A percentile compares a stretch with the other conserved stretches of the same genome.
phyloP scores from a whole-genome alignment of 768 basidiomycete genomes.

The Tulasnella sp. region DNA sequence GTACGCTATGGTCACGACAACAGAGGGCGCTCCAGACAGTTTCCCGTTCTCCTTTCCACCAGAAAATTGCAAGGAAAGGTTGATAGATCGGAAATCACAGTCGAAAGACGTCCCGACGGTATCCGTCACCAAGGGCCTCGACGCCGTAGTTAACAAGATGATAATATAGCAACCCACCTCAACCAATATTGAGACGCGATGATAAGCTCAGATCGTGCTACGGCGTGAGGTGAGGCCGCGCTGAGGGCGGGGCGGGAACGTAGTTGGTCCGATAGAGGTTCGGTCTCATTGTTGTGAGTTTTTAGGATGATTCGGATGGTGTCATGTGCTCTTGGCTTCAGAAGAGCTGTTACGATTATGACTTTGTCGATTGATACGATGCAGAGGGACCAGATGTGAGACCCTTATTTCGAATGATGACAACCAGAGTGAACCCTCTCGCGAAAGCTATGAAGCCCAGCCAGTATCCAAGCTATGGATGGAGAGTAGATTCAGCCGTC shows the following conservation, averaged over 20 bases:
- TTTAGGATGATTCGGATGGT: too few species aligned
- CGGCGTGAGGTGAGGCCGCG: neutral
- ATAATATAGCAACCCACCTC: constrained; percentile 42
- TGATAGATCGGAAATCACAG: constrained; percentile 53
- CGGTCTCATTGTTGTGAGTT: too few species aligned
- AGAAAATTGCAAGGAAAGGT: constrained; percentile 43
- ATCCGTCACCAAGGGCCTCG: constrained; percentile 41
- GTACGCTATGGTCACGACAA: constrained; percentile 59
- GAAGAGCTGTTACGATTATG: constrained; percentile 45
- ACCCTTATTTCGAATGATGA: constrained; percentile 38
- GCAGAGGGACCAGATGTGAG: too few species aligned
- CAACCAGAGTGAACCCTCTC: constrained; percentile 44
- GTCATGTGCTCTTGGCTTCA: constrained; percentile 40
- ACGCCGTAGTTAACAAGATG: constrained; percentile 38
- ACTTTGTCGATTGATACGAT: neutral
- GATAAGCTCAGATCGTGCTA: constrained; percentile 61
- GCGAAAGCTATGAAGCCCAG: constrained; percentile 42
- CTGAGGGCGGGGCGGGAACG: too few species aligned
- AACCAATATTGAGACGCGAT: constrained; percentile 45
- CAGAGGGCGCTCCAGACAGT: constrained; percentile 74
- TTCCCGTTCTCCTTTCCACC: constrained; percentile 50
- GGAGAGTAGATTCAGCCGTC: neutral
- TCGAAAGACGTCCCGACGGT: constrained; percentile 46
- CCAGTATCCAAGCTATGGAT: constrained; percentile 55
- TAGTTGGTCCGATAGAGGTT: too few species aligned